A percentile compares a stretch with the other conserved stretches of the same genome.
Conservation (phyloP, 495 filamentous ascomycete genomes). For the Aspergillus leporis region DNA sequence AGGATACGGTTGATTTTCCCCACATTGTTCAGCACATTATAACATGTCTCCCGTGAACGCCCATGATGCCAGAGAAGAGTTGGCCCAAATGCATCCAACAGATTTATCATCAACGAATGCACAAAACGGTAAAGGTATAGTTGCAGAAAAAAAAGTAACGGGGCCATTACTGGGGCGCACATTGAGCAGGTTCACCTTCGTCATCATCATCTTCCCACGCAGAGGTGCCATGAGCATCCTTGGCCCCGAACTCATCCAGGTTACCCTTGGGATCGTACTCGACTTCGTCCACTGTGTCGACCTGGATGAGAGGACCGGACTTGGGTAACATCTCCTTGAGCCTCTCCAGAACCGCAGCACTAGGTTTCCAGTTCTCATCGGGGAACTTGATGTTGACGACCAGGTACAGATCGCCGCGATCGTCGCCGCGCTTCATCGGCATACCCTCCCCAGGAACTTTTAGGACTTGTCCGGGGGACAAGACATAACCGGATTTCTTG, state of each 20-base stretch:
- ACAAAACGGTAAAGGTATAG: slow-evolving; percentile 14
- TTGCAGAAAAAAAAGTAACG: slow-evolving; percentile 13
- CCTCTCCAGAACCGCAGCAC: slow-evolving; percentile 62
- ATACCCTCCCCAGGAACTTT: slow-evolving; percentile 89
- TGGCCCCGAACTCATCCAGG: slow-evolving; percentile 74
- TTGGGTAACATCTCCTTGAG: slow-evolving; percentile 75
- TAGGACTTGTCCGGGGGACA: slow-evolving; percentile 79
- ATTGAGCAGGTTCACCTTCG: slow-evolving; percentile 66
- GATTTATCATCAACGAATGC: slow-evolving; percentile 21
- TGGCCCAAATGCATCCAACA: slow-evolving; percentile 16
- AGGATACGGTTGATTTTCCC: not conserved
- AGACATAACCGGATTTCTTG: slow-evolving; percentile 66
- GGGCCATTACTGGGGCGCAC: slow-evolving; percentile 73
- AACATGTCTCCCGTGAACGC: slow-evolving; percentile 15
- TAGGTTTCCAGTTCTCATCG: slow-evolving; percentile 75
- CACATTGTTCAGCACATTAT: not conserved
- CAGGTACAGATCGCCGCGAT: slow-evolving; percentile 84
- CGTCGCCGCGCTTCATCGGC: slow-evolving; percentile 83
- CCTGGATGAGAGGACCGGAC: slow-evolving; percentile 56
- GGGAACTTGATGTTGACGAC: slow-evolving; percentile 87
- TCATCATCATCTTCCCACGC: slow-evolving; percentile 82
- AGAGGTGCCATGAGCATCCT: slow-evolving; percentile 67
- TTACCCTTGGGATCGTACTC: slow-evolving; percentile 77
- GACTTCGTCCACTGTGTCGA: slow-evolving; percentile 81
- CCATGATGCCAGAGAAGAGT: slow-evolving; percentile 24